Evolutionary conservation across 2,329 filamentous ascomycete genomes (phyloP).

Genomic region (Colletotrichum sp.): DNA sequence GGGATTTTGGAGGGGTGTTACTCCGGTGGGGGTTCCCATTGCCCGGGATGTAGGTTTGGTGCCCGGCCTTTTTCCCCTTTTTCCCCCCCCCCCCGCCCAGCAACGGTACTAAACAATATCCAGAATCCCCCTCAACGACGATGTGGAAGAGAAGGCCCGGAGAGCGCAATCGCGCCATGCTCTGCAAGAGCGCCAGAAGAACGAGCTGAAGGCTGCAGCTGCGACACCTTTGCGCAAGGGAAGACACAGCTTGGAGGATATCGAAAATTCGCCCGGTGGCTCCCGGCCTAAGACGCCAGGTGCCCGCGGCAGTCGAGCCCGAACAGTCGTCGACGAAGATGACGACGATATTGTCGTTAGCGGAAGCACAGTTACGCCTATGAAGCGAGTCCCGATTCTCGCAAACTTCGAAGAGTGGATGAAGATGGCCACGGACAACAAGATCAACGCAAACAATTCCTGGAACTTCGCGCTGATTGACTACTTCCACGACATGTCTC

Average conservation of each 20-base stretch:
- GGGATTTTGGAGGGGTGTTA: too few species aligned
- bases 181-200: conserved; percentile 88
- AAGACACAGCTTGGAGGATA: conserved; percentile 62
- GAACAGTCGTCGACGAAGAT: conserved; percentile 51
- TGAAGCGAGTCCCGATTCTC: conserved; percentile 93
- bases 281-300: conserved; percentile 63
- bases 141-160: conserved; percentile 88
- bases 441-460: conserved; percentile 97
- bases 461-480: conserved; percentile 99
- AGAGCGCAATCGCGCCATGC: conserved; percentile 88
- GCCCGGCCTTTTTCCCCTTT: too few species aligned
- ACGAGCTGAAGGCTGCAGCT: conserved; percentile 81
- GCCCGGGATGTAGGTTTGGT: too few species aligned
- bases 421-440: conserved; percentile 99
- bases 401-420: conserved; percentile 99
- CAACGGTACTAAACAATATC: conserved; percentile 18
- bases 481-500: conserved; percentile 99
- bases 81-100: neutral
- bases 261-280: conserved; percentile 61
- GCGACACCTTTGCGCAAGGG: conserved; percentile 73
- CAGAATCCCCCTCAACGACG: conserved; percentile 96
- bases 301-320: conserved; percentile 35
- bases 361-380: conserved; percentile 83
- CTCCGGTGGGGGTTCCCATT: too few species aligned
- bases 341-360: conserved; percentile 70